Evolutionary conservation across 2,329 filamentous ascomycete genomes (phyloP).

Genomic region (Gyromitra esculenta): DNA sequence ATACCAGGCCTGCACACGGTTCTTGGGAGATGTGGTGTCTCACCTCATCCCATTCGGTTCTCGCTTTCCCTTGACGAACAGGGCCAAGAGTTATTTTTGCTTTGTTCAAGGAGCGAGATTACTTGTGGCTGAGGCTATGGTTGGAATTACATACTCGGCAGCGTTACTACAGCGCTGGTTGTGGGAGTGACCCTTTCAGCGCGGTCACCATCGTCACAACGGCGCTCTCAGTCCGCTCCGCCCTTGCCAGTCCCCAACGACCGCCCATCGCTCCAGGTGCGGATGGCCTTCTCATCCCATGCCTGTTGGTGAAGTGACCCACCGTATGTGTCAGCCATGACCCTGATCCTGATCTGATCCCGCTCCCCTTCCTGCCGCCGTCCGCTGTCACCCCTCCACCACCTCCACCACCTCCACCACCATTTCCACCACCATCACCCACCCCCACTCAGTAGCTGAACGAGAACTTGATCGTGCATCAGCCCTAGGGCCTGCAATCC

Average conservation of each 20-base stretch:
- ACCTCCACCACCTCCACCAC: neutral
- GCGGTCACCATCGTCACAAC: conserved; percentile 19
- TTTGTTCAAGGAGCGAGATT: neutral
- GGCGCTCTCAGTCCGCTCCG: conserved; percentile 20
- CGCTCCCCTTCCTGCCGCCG: conserved; percentile 26
- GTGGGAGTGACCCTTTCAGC: neutral
- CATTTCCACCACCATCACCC: neutral
- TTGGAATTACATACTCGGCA: neutral
- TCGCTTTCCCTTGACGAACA: conserved; percentile 2
- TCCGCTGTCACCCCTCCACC: neutral
- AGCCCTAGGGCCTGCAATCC: conserved; percentile 39
- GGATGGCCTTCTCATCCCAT: conserved; percentile 32
- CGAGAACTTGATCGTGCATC: conserved; percentile 39
- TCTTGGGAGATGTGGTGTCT: conserved; percentile 36
- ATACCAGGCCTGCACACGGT: neutral
- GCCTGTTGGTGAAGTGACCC: conserved; percentile 12
- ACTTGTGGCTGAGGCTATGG: conserved; percentile 35
- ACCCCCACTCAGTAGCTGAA: conserved; percentile 4
- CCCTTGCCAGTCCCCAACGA: conserved; percentile 6
- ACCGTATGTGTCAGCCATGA: conserved; percentile 31
- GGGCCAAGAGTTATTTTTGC: conserved; percentile 35
- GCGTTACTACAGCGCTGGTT: neutral
- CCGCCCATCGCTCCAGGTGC: neutral
- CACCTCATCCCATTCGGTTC: conserved; percentile 21
- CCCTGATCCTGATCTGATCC: conserved; percentile 6